These are phyloP conservation scores for Dictyostelium firmibasis DNA, from an alignment of 78 protist species.

Conservation along the genomic window DNA sequence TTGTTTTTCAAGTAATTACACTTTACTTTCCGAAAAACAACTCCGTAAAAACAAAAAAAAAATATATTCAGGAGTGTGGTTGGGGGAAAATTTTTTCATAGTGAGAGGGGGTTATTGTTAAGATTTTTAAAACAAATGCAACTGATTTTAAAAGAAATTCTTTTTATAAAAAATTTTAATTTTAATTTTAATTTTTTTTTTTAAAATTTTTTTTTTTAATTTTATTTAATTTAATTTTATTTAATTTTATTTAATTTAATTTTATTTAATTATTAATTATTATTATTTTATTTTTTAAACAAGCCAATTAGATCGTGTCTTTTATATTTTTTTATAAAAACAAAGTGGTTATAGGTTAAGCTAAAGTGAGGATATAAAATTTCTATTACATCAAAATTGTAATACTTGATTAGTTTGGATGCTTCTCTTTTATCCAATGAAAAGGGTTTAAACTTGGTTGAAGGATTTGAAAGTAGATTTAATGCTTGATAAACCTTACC, in stretches of 20 bases:
- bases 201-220: no score
- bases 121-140: no score
- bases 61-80: background rate
- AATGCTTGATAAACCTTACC: background rate
- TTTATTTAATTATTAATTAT: no score
- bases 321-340: background rate
- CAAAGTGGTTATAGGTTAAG: background rate
- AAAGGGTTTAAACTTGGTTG: background rate
- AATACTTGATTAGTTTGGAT: background rate
- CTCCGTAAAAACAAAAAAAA: background rate
- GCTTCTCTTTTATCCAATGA: background rate
- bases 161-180: no score
- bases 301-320: background rate
- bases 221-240: no score
- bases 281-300: no score
- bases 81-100: background rate
- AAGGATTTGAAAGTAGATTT: background rate
- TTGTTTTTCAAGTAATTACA: background rate
- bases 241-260: no score
- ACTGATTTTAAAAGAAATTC: no score
- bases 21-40: background rate
- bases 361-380: background rate
- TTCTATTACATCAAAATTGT: background rate
- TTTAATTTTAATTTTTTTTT: no score
- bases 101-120: no score